Percentiles rank a stretch among this genome's conserved stretches.
Conservation (phyloP, 352 stramenopile genomes). For the Lagenidium giganteum region DNA sequence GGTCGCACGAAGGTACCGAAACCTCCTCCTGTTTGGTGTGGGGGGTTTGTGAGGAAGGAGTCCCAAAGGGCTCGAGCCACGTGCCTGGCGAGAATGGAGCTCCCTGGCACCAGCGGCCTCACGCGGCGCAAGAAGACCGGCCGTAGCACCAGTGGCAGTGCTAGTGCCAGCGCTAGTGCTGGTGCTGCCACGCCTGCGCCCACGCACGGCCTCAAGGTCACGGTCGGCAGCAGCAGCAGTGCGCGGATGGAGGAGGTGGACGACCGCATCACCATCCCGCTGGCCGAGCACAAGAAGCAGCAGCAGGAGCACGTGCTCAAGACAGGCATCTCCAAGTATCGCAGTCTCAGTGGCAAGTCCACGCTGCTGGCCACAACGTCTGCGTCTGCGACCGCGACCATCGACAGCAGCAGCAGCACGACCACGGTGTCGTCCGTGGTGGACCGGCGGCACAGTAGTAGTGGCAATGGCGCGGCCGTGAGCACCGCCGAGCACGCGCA, state of each 20-base stretch:
- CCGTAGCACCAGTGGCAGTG: too few relatives aligned
- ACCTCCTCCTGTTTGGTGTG: too few relatives aligned
- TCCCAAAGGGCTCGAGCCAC: too few relatives aligned
- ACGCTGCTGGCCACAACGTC: constrained; percentile 1
- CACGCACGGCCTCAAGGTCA: too few relatives aligned
- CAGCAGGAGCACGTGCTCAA: constrained; percentile 37
- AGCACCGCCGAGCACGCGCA: constrained; percentile 28
- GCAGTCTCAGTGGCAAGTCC: constrained; percentile 25
- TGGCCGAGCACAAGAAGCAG: constrained; percentile 28
- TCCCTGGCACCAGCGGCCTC: too few relatives aligned
- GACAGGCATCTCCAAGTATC: constrained; percentile 66
- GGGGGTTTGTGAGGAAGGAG: too few relatives aligned
- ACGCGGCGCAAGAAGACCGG: too few relatives aligned
- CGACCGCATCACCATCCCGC: constrained; percentile 66
- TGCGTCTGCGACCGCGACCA: background rate
- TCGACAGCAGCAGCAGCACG: constrained; percentile 3
- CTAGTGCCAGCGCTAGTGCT: too few relatives aligned
- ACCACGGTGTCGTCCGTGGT: background rate
- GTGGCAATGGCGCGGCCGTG: constrained; percentile 3
- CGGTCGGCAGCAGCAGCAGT: background rate
- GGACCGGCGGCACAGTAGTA: constrained; percentile 5
- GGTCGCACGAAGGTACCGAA: too few relatives aligned
- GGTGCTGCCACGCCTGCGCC: too few relatives aligned
- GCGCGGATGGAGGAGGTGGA: constrained; percentile 48
- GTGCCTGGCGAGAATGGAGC: too few relatives aligned